phyloP scores from a whole-genome alignment of 116 monocot genomes.

The Papilionanthe hybrid region DNA sequence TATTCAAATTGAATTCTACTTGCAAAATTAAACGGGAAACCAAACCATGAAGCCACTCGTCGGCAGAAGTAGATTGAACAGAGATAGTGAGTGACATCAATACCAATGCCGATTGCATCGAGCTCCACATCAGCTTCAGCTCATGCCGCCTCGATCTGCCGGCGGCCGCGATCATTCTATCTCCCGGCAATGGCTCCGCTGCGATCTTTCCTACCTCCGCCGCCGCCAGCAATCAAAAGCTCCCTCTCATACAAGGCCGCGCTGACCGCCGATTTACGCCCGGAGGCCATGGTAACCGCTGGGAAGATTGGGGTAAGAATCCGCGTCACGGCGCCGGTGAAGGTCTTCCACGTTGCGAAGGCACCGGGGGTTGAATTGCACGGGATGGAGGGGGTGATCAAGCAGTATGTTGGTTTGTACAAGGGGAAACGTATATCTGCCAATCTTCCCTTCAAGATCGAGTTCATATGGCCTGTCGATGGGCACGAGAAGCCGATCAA shows the following conservation, averaged over 20 bases:
- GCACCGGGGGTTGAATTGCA: slow-evolving; percentile 64
- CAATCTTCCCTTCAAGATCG: slow-evolving; percentile 77
- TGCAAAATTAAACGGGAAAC: too few species aligned
- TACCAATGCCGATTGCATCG: not conserved
- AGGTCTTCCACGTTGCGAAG: slow-evolving; percentile 73
- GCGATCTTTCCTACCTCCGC: not conserved
- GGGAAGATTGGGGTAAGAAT: slow-evolving; percentile 39
- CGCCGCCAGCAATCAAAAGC: not conserved
- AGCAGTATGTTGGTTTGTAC: slow-evolving; percentile 74
- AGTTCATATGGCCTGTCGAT: slow-evolving; percentile 47
- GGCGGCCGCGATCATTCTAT: not conserved
- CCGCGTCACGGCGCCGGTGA: slow-evolving; percentile 61
- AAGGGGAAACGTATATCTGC: slow-evolving; percentile 84
- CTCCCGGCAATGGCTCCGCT: not conserved
- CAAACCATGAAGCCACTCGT: too few species aligned
- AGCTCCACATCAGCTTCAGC: not conserved
- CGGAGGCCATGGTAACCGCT: slow-evolving; percentile 13
- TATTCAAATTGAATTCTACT: too few species aligned
- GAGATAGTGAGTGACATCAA: not conserved
- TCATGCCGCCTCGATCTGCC: not conserved
- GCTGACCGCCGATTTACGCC: slow-evolving; percentile 7
- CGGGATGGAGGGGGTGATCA: slow-evolving; percentile 78
- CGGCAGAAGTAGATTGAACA: not conserved
- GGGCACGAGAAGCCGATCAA: slow-evolving; percentile 47
- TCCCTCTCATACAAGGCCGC: slow-evolving; percentile 20